Percentiles rank a stretch among this genome's conserved stretches.
These are phyloP conservation scores for Fusarium continuum DNA, from an alignment of 2,329 filamentous ascomycete genomes.

Conservation along the genomic window DNA sequence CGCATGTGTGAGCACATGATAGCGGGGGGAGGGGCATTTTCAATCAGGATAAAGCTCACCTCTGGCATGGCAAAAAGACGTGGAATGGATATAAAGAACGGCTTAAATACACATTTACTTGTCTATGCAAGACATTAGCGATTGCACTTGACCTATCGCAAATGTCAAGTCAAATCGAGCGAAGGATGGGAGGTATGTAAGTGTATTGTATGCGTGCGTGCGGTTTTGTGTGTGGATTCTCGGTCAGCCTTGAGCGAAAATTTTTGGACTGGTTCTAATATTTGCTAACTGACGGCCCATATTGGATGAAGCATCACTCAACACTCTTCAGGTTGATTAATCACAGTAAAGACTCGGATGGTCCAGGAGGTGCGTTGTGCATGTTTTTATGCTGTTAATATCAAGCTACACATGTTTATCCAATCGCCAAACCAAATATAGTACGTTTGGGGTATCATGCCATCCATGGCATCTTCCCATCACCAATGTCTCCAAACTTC, in stretches of 20 bases:
- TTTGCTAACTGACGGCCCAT: slow-evolving; percentile 17
- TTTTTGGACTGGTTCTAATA: slow-evolving; percentile 30
- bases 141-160: background rate
- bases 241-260: slow-evolving; percentile 37
- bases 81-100: background rate
- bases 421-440: slow-evolving; percentile 4
- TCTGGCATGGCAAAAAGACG: slow-evolving; percentile 25
- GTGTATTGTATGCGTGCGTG: slow-evolving; percentile 9
- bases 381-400: slow-evolving; percentile 20
- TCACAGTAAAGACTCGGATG: background rate
- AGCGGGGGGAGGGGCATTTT: slow-evolving; percentile 42
- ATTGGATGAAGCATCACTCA: background rate
- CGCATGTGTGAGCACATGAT: slow-evolving; percentile 29
- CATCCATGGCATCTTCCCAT: slow-evolving; percentile 33
- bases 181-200: background rate
- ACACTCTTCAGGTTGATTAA: background rate
- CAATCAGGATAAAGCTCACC: slow-evolving; percentile 17
- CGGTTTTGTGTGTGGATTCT: slow-evolving; percentile 39
- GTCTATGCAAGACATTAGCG: background rate
- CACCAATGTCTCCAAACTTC: slow-evolving; percentile 12
- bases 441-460: slow-evolving; percentile 39
- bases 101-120: background rate
- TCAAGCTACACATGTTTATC: slow-evolving; percentile 23
- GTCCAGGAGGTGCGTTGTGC: background rate
- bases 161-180: background rate